phyloP scores from a whole-genome alignment of 352 stramenopile species.

The Phytophthora fragariaefolia region DNA sequence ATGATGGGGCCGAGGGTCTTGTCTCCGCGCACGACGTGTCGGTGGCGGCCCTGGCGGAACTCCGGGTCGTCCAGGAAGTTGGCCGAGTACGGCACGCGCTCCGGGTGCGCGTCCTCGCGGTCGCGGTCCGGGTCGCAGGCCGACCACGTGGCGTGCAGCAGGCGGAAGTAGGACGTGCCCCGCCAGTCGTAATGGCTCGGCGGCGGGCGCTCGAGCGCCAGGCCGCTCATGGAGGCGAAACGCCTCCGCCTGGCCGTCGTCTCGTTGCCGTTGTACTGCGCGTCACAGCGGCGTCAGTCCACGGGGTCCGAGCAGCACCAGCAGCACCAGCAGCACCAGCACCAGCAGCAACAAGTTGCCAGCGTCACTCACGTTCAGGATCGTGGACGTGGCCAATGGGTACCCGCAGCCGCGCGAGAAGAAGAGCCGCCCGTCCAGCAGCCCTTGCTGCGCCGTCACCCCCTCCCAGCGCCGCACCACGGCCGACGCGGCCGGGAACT shows the following conservation, averaged over 20 bases:
- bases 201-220: constrained; percentile 45
- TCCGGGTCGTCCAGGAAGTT: constrained; percentile 89
- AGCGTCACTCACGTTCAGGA: constrained; percentile 65
- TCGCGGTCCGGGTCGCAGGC: constrained; percentile 77
- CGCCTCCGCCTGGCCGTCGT: constrained; percentile 49
- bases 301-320: no score
- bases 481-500: constrained; percentile 75
- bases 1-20: constrained; percentile 94
- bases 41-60: constrained; percentile 83
- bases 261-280: constrained; percentile 86
- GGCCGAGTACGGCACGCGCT: constrained; percentile 58
- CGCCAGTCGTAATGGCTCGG: constrained; percentile 82
- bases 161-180: constrained; percentile 86
- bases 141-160: constrained; percentile 83
- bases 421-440: constrained; percentile 78
- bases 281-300: no score
- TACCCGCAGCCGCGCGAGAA: constrained; percentile 89
- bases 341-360: neutral
- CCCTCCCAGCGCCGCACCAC: constrained; percentile 84
- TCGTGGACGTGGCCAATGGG: constrained; percentile 75
- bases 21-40: constrained; percentile 81
- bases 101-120: constrained; percentile 76
- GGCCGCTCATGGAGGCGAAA: constrained; percentile 59
- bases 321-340: no score
- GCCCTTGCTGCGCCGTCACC: constrained; percentile 64